A percentile compares a stretch with the other conserved stretches of the same genome.
phyloP scores from a whole-genome alignment of 2,329 filamentous ascomycete species.

The Davidsoniella virescens region DNA sequence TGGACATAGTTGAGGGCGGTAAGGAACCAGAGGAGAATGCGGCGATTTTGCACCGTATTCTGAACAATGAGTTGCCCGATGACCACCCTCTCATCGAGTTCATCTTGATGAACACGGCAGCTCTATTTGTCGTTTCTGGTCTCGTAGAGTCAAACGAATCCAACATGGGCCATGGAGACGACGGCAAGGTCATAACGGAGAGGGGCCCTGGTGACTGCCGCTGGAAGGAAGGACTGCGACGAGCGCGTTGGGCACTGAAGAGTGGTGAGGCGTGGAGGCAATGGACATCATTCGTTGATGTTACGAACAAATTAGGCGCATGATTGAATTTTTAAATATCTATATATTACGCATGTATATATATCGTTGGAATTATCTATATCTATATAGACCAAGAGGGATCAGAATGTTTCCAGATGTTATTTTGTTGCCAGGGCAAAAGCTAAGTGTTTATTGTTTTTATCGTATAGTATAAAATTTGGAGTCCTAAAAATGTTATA shows the following conservation, averaged over 20 bases:
- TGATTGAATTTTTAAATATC: too few relatives aligned
- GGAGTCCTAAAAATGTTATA: not conserved
- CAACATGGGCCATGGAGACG: constrained; percentile 63
- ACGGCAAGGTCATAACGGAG: constrained; percentile 65
- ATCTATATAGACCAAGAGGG: too few relatives aligned
- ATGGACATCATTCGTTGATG: constrained; percentile 70
- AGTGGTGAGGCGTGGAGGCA: constrained; percentile 75
- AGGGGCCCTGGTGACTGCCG: constrained; percentile 69
- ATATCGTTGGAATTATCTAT: too few relatives aligned
- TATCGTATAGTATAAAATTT: not conserved
- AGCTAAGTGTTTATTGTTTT: not conserved
- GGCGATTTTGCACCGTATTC: constrained; percentile 58
- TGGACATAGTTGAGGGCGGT: constrained; percentile 65
- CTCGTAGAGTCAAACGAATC: constrained; percentile 72
- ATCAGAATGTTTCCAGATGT: too few relatives aligned
- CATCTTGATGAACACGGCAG: constrained; percentile 84
- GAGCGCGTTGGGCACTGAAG: constrained; percentile 74
- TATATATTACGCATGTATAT: too few relatives aligned
- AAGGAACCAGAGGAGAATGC: constrained; percentile 82
- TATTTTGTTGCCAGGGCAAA: too few relatives aligned
- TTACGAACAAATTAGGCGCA: constrained; percentile 30
- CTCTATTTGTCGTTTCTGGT: constrained; percentile 70
- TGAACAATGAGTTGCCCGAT: constrained; percentile 53
- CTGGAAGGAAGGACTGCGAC: constrained; percentile 88
- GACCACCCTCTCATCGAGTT: constrained; percentile 84